Conservation (phyloP, 176 grass and related monocot genomes). For the Oryza glumipatula region DNA sequence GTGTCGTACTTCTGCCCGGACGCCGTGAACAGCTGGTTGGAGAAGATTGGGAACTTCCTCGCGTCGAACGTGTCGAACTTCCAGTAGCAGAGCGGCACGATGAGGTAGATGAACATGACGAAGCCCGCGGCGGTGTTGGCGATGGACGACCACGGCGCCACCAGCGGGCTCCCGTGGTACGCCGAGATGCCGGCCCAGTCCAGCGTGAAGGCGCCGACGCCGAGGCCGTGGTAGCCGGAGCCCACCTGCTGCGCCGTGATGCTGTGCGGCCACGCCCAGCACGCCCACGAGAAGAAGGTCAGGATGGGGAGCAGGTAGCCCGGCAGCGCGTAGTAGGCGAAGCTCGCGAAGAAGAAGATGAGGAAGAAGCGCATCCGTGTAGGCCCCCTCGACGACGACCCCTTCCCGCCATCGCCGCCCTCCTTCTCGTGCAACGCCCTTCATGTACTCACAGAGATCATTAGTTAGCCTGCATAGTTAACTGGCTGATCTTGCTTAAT, state of each 20-base stretch:
- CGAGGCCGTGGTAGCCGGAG: slow-evolving; percentile 89
- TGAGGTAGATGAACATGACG: slow-evolving; percentile 97
- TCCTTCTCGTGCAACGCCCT: slow-evolving; percentile 90
- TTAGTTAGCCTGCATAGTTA: neutral
- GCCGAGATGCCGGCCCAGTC: slow-evolving; percentile 98
- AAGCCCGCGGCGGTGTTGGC: slow-evolving; percentile 82
- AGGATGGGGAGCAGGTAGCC: slow-evolving; percentile 85
- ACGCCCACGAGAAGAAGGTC: slow-evolving; percentile 96
- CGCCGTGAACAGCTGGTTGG: slow-evolving; percentile 91
- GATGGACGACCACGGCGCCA: slow-evolving; percentile 93
- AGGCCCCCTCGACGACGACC: slow-evolving; percentile 38
- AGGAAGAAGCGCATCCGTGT: slow-evolving; percentile 95
- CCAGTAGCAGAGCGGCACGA: slow-evolving; percentile 95
- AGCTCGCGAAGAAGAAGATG: slow-evolving; percentile 76
- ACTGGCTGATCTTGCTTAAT: neutral
- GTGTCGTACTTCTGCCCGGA: slow-evolving; percentile 84
- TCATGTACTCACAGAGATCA: slow-evolving; percentile 6
- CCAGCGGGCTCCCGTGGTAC: slow-evolving; percentile 94
- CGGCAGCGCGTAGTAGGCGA: slow-evolving; percentile 81
- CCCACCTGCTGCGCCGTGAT: slow-evolving; percentile 96
- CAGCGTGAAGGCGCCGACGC: slow-evolving; percentile 87
- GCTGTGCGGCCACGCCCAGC: slow-evolving; percentile 86
- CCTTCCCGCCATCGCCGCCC: slow-evolving; percentile 15
- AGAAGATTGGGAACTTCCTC: slow-evolving; percentile 84
- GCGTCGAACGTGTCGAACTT: slow-evolving; percentile 94